Evolutionary conservation across 306 rosid species (phyloP).

Genomic region (Citrullus amarus): DNA sequence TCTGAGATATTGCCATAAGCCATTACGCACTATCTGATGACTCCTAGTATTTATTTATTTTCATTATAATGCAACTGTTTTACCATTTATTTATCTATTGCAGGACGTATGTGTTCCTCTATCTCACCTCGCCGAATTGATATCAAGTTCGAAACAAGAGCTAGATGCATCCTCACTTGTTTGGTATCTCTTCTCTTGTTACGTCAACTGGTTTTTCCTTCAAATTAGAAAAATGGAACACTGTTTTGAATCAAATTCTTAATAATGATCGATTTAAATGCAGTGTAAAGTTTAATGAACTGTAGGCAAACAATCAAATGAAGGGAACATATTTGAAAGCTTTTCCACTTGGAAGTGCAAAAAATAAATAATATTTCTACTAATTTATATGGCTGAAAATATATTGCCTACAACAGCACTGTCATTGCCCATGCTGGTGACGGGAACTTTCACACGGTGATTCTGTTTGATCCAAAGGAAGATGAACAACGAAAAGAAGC

Average conservation of each 20-base stretch:
- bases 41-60: neutral
- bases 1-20: neutral
- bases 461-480: slow-evolving; percentile 61
- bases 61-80: neutral
- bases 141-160: slow-evolving; percentile 66
- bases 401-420: slow-evolving; percentile 40
- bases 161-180: slow-evolving; percentile 67
- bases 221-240: neutral
- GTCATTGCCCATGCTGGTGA: slow-evolving; percentile 95
- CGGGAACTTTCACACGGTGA: slow-evolving; percentile 83
- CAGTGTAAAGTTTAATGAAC: neutral
- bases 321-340: neutral
- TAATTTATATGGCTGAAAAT: neutral
- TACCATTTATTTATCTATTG: slow-evolving; percentile 5
- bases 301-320: neutral
- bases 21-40: neutral
- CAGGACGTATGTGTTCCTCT: slow-evolving; percentile 96
- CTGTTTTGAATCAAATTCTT: neutral
- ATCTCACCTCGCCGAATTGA: slow-evolving; percentile 76
- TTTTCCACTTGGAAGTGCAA: neutral
- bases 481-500: slow-evolving; percentile 70
- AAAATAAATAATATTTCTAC: too few relatives aligned
- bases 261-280: neutral
- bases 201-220: neutral
- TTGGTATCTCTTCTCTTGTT: slow-evolving; percentile 44